These are phyloP conservation scores for Bipolaris bicolor DNA, from an alignment of 2,329 filamentous ascomycete genomes.

Conservation along the genomic window DNA sequence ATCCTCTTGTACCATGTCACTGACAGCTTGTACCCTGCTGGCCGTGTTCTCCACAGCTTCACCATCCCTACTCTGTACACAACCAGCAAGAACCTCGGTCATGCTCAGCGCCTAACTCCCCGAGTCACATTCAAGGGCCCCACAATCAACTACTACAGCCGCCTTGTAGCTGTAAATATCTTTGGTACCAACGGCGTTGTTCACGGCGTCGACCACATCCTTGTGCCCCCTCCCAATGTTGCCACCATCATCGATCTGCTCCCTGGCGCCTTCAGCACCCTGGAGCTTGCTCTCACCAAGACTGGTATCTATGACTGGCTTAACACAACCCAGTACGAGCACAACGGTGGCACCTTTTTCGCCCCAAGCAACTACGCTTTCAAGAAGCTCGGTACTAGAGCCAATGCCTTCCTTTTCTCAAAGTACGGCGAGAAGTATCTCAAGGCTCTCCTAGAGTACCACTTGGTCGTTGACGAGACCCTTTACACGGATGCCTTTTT, in stretches of 20 bases:
- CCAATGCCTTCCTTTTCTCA: constrained; percentile 88
- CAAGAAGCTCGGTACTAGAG: constrained; percentile 69
- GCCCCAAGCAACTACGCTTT: constrained; percentile 85
- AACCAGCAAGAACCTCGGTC: constrained; percentile 59
- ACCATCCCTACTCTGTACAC: constrained; percentile 75
- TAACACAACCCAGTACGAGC: constrained; percentile 55
- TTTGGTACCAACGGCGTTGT: constrained; percentile 79
- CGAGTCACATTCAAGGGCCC: constrained; percentile 68
- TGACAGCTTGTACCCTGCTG: constrained; percentile 69
- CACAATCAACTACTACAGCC: constrained; percentile 77
- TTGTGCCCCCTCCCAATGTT: constrained; percentile 75
- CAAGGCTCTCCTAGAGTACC: constrained; percentile 77
- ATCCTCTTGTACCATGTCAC: constrained; percentile 78
- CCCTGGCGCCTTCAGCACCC: constrained; percentile 77
- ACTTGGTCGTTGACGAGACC: constrained; percentile 74
- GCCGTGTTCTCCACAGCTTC: constrained; percentile 69
- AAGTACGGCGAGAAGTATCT: constrained; percentile 75
- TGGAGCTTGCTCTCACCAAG: constrained; percentile 74
- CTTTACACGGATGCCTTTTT: constrained; percentile 87
- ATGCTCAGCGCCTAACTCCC: constrained; percentile 72
- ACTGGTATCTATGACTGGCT: constrained; percentile 71
- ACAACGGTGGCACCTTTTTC: constrained; percentile 76
- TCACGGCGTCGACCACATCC: constrained; percentile 74
- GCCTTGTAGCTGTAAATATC: constrained; percentile 72
- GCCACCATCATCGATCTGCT: constrained; percentile 68